A percentile compares a stretch with the other conserved stretches of the same genome.
phyloP scores from a whole-genome alignment of 331 rosid species.

The Acacia pycnantha region DNA sequence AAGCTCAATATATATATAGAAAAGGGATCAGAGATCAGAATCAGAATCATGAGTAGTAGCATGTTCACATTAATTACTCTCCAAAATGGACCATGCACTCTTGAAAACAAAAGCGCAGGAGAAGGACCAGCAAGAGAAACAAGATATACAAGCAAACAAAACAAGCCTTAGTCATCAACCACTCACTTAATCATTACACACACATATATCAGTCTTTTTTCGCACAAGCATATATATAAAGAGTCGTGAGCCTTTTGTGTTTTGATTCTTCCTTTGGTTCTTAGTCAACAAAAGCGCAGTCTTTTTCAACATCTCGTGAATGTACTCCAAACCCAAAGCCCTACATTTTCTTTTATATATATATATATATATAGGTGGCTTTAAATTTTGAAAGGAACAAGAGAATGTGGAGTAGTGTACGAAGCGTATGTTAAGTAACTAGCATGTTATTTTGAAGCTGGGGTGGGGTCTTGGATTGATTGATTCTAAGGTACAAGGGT shows the following conservation, averaged over 20 bases:
- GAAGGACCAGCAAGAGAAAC: constrained; percentile 18
- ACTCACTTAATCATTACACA: background rate
- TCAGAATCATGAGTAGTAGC: background rate
- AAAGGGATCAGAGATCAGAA: background rate
- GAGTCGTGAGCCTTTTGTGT: constrained; percentile 16
- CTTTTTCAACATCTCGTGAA: background rate
- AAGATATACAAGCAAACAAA: background rate
- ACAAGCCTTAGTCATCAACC: constrained; percentile 4
- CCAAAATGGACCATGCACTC: constrained; percentile 37
- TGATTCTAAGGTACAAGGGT: background rate
- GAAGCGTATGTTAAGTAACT: background rate
- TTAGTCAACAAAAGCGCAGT: background rate
- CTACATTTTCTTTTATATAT: background rate
- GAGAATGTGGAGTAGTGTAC: background rate
- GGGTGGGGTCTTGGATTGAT: background rate
- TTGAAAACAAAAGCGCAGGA: background rate
- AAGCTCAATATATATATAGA: background rate
- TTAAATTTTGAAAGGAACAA: constrained; percentile 22
- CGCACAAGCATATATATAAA: background rate
- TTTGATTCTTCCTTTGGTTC: background rate
- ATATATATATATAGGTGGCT: background rate
- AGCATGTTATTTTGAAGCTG: background rate
- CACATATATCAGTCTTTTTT: background rate
- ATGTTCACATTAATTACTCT: constrained; percentile 25
- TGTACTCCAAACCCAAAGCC: background rate